Percentiles rank a stretch among this genome's conserved stretches.
These are phyloP conservation scores for Cladosporium sp. DNA, from an alignment of 2,329 filamentous ascomycete species.

Conservation along the genomic window DNA sequence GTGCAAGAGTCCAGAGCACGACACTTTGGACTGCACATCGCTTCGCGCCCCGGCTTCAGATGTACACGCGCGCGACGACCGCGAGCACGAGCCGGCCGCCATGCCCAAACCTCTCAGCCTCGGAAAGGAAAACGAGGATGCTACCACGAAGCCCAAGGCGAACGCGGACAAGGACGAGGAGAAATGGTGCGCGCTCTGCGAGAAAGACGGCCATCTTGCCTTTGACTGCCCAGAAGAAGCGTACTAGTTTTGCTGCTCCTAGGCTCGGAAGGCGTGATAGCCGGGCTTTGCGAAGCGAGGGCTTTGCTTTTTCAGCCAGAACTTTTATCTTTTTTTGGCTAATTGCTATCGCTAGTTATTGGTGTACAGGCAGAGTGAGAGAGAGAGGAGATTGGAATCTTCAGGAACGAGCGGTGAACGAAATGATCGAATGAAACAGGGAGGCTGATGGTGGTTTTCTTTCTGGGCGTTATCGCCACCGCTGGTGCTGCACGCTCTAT, in stretches of 20 bases:
- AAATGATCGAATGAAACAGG: not conserved
- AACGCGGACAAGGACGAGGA: constrained; percentile 61
- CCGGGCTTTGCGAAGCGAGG: not conserved
- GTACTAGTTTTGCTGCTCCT: constrained; percentile 35
- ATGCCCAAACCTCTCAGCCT: constrained; percentile 24
- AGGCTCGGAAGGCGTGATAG: constrained; percentile 1
- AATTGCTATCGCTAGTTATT: not conserved
- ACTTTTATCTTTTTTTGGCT: not conserved
- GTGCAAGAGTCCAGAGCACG: constrained; percentile 87
- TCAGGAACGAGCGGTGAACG: constrained; percentile 2
- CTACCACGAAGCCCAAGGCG: constrained; percentile 12
- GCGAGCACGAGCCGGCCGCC: constrained; percentile 20
- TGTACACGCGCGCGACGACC: not conserved
- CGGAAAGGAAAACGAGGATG: constrained; percentile 20
- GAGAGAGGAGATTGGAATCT: not conserved
- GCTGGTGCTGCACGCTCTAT: constrained; percentile 11
- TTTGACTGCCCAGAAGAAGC: constrained; percentile 44
- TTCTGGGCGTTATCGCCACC: constrained; percentile 3
- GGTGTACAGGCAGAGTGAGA: not conserved
- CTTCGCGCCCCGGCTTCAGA: constrained; percentile 26
- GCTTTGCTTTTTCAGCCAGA: not conserved
- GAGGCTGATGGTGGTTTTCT: not conserved
- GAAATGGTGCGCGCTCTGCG: constrained; percentile 97
- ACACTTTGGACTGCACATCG: constrained; percentile 83
- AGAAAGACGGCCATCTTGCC: constrained; percentile 93